These are phyloP conservation scores for Cryptosporidium sp. DNA, from an alignment of 169 alveolate genomes.

Conservation along the genomic window DNA sequence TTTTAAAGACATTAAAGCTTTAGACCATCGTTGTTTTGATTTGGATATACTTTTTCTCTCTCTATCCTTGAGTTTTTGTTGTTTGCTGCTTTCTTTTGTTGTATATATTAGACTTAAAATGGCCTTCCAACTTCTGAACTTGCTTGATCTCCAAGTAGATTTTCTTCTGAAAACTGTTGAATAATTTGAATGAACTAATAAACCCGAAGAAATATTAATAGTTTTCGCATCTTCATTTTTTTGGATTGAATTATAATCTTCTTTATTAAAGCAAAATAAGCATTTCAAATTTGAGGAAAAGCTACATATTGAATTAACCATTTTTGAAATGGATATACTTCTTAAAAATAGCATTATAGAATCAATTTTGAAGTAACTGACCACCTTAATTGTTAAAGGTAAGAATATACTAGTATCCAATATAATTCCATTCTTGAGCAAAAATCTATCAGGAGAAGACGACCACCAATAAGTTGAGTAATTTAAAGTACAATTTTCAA, in stretches of 20 bases:
- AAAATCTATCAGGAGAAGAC: conserved; percentile 77
- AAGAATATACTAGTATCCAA: conserved; percentile 63
- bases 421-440: conserved; percentile 77
- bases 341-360: conserved; percentile 19
- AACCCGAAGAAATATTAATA: conserved; percentile 41
- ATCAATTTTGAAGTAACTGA: conserved; percentile 18
- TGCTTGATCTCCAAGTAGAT: conserved; percentile 65
- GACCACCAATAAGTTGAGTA: conserved; percentile 79
- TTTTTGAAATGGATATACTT: conserved; percentile 11
- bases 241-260: background rate
- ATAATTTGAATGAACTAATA: conserved; percentile 44
- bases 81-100: background rate
- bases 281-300: background rate
- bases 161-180: conserved; percentile 52
- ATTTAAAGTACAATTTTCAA: conserved; percentile 75
- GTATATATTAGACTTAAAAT: conserved; percentile 14
- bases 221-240: background rate
- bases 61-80: background rate
- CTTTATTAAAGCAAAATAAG: background rate
- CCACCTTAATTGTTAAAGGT: conserved; percentile 38
- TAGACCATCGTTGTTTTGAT: conserved; percentile 42
- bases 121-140: conserved; percentile 34
- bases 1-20: conserved; percentile 25
- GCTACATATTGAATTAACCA: background rate
- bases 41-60: conserved; percentile 12